Evolutionary conservation across 176 grass and related monocot species (phyloP), one percentile per base, ranked within the genome.

Genomic region (Paspalum notatum): DNA sequence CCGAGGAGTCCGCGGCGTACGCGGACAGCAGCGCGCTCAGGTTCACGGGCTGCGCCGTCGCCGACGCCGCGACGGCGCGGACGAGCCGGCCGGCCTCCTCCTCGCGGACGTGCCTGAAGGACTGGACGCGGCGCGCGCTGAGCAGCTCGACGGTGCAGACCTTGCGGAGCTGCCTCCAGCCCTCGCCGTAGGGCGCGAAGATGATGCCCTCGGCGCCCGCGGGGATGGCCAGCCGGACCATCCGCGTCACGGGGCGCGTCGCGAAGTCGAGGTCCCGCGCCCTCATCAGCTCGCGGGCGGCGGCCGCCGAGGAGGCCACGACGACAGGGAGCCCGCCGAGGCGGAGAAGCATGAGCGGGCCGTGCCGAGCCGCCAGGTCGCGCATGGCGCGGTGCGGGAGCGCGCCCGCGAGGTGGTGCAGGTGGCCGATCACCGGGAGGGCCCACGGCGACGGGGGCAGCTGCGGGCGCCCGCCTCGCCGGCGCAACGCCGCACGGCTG

Each of bases 341-440:
- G 0, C 79, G 78, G 65, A 85, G 78, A 15, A 78, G 66, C 50
- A 90, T 73, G 5, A 85, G 47, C 40, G 83, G 78, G 41, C 83
- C 78, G n/a, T 71, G 80, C 2, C 58, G 51, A 12, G 7, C 10
- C 3, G 86, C 56, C 18, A 89, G 76, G 70, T 83, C 76, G 0
- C 62, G 54, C 44, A 89, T 56, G 49, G 61, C 56, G 27, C 52
- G 87, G 69, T 89, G 82, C 54, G 76, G 76, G 6, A 80, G 76
- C n/a, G 76, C 57, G 25, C 65, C 72, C 6, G 39, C 2, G 46
- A 90, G 65, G 74, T 90, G 82, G 78, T 90, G 88, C 8, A 86
- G 25, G 66, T 81, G 64, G 20, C 88, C 83, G 64, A 90, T 49
- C 64, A 86, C 27, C 5, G 88, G 88, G 42, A 86, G 78, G 20